Evolutionary conservation across 164 flowering plant genomes (phyloP), one percentile per base, ranked within the genome.

Genomic region (Vitis vinifera): DNA sequence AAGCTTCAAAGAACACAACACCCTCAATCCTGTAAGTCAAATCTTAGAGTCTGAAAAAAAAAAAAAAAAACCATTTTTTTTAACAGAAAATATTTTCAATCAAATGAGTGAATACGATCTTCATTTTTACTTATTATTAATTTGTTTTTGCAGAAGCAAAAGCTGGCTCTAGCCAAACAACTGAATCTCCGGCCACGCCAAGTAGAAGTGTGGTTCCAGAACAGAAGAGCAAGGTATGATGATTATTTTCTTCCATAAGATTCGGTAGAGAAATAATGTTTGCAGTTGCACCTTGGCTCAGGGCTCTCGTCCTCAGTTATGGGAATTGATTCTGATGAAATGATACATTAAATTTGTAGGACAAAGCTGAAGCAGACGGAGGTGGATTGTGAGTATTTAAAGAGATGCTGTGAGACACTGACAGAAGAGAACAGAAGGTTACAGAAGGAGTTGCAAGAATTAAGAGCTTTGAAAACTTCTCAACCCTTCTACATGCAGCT

Each of bases 361-460:
- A 93, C 97, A 51, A 93, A 93, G 75, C 51, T 93, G 88, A 93
- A 91, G 92, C 98, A 93, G 75, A 93, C 97, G 50, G 98, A 93
- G 77, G 95, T 93, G n/a, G 97, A 93, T 77, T 93, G 97, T 69
- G 98, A 93, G 83, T 90, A 93, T 66, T 78, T 93, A 70, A 93
- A 89, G 82, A 73, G 93, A 61, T 88, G 97, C 70, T 93, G 95
- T 55, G 98, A 91, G 72, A 86, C 91, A 60, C 75, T 93, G 70
- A 93, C 95, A 17, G 97, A 90, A 74, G 97, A 93, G 80, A 93
- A 93, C 73, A 79, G 92, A 70, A 86, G 95, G 75, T 75, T 93
- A 27, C 95, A 91, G 31, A 93, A 91, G 70, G 97, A 93, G 76
- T 78, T 91, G 60, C 92, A 90, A 62, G 97, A 93, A 73, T 69